These are phyloP conservation scores for Cercospora beticola DNA, from an alignment of 2,329 filamentous ascomycete species.

Conservation along the genomic window DNA sequence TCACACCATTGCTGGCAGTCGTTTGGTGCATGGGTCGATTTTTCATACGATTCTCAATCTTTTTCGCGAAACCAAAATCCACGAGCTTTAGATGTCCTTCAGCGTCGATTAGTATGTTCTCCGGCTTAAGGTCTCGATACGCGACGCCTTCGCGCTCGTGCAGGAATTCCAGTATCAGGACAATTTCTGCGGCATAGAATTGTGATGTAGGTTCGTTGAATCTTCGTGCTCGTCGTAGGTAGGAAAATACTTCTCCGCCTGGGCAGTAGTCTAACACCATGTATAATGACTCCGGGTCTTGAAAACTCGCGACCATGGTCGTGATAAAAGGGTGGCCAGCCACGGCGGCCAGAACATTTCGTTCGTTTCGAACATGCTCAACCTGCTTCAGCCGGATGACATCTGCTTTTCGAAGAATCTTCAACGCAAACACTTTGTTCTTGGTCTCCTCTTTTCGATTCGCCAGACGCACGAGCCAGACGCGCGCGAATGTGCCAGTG, in stretches of 20 bases:
- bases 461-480: constrained; percentile 71
- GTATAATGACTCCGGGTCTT: constrained; percentile 75
- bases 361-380: constrained; percentile 82
- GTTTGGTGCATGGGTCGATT: background rate
- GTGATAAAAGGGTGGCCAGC: constrained; percentile 83
- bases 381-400: constrained; percentile 83
- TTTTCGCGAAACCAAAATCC: constrained; percentile 83
- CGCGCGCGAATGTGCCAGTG: constrained; percentile 75
- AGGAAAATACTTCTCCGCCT: constrained; percentile 81
- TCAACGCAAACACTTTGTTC: constrained; percentile 73
- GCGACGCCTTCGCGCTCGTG: constrained; percentile 79
- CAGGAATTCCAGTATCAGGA: constrained; percentile 75
- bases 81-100: constrained; percentile 80
- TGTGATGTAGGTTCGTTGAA: constrained; percentile 77
- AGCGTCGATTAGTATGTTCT: constrained; percentile 75
- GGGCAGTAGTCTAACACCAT: constrained; percentile 83
- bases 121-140: constrained; percentile 79
- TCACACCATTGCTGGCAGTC: background rate
- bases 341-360: constrained; percentile 72
- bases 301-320: constrained; percentile 73
- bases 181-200: constrained; percentile 83
- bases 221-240: constrained; percentile 71
- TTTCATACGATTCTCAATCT: constrained; percentile 61
- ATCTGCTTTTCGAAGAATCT: constrained; percentile 67
- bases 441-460: constrained; percentile 39